Base-by-base conservation (phyloP, 1,284 basidiomycete genomes). In the Chiua sp. region DNA sequence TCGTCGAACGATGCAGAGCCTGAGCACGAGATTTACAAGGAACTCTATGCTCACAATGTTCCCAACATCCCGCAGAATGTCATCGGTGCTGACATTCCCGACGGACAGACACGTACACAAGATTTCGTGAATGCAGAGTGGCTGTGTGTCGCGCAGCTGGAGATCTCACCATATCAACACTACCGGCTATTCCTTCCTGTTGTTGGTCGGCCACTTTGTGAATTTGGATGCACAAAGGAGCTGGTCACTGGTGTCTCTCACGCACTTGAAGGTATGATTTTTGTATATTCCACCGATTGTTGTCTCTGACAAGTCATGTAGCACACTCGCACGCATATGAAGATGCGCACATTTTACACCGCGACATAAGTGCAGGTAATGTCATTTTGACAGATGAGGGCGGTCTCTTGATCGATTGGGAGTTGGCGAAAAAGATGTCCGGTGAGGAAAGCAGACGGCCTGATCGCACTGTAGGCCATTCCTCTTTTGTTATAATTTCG, bases 11-110 rank as follows among this genome's bases (percentile, higher is more conserved):
- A 26, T 26, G 26, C 26, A 5, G 3, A 26, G 30, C 52, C 59
- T 8, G 74, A 73, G 44, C 67, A 65, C 26, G 50, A 58, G 3
- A 62, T 66, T 7, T 69, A 73, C 30, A 39, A 53, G 20, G 26
- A 53, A 15, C 63, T 75, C 3, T 51, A 68, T n/a, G 7, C 33
- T 2, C 33, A 61, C 2, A 33, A 53, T 2, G 67, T 72, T 13
- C 56, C 53, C 2, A 58, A 65, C 42, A 62, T 71, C 32, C 49
- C 49, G 5, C 32, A 35, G 23, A 32, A 51, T 18, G 30, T 51
- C 11, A 10, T 30, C 23, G 49, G 49, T 35, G 49, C 32, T 11
- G 49, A 51, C n/a, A 35, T 51, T 8, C 13, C 22, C 3, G 32
- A 33, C 16, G 48, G 49, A 28, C 22, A 18, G 32, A 50, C 49